A percentile compares a stretch with the other conserved stretches of the same genome.
Evolutionary conservation across 495 filamentous ascomycete genomes (phyloP).

Genomic region (Aspergillus bridgeri): DNA sequence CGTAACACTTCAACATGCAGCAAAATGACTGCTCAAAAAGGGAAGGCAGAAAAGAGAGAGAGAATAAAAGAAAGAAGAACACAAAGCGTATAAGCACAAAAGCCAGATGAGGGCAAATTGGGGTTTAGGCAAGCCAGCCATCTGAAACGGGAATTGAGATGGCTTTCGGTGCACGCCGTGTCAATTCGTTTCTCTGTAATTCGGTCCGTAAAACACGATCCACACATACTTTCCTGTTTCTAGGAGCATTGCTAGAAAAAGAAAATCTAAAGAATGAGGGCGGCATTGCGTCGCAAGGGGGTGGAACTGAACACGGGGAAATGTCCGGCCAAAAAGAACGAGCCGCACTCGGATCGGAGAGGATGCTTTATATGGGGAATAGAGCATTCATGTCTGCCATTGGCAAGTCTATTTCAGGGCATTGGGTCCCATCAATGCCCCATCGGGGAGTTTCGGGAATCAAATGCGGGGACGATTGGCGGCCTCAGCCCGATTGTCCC

Average conservation of each 20-base stretch:
- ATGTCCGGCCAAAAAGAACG: neutral
- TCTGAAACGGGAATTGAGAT: neutral
- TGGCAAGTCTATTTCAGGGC: neutral
- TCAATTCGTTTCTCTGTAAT: neutral
- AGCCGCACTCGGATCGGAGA: neutral
- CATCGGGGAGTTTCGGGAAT: neutral
- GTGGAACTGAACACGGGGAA: neutral
- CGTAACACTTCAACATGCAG: slow-evolving; percentile 4
- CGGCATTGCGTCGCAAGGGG: neutral
- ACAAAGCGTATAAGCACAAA: neutral
- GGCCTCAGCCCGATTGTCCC: slow-evolving; percentile 11
- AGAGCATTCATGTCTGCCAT: neutral
- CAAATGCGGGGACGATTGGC: neutral
- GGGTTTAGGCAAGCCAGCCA: neutral
- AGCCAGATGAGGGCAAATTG: neutral
- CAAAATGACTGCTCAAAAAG: neutral
- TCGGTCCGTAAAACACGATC: neutral
- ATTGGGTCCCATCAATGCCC: neutral
- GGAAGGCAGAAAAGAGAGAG: neutral
- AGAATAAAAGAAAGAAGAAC: neutral
- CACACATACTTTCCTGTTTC: neutral
- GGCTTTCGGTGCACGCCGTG: neutral
- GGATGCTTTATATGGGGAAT: neutral
- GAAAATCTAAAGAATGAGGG: neutral
- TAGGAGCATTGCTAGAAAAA: neutral